Evolutionary conservation across 78 protist species (phyloP).

Genomic region (Anaeramoeba flamelloides): DNA sequence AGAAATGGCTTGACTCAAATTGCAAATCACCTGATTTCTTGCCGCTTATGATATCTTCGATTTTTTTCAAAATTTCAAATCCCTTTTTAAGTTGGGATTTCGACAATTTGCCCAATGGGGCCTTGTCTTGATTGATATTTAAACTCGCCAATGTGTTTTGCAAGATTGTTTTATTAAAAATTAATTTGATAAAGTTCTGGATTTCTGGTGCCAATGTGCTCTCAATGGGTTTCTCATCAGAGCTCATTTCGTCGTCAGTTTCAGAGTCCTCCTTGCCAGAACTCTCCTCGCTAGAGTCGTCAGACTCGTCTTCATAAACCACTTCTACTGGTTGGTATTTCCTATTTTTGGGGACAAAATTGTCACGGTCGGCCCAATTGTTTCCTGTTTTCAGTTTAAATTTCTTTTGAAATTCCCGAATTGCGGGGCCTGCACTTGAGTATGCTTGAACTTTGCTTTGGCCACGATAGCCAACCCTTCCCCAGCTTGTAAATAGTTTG

Average conservation of each 20-base stretch:
- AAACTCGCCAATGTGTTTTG: not conserved
- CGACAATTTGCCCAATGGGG: not conserved
- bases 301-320: too few species aligned
- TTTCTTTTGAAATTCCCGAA: slow-evolving; percentile 12
- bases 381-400: slow-evolving; percentile 23
- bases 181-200: not conserved
- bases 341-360: not conserved
- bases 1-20: slow-evolving; percentile 17
- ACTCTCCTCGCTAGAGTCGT: too few species aligned
- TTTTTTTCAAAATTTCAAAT: not conserved
- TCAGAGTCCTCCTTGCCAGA: too few species aligned
- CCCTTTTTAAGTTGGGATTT: slow-evolving; percentile 12
- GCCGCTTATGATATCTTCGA: not conserved
- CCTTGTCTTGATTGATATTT: not conserved
- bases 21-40: not conserved
- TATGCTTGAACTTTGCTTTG: slow-evolving; percentile 1
- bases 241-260: too few species aligned
- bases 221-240: too few species aligned
- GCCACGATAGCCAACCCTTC: slow-evolving; percentile 27
- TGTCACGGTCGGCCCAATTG: slow-evolving; percentile 8
- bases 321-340: slow-evolving; percentile 24
- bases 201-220: not conserved
- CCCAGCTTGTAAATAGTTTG: too few species aligned
- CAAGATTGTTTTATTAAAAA: not conserved
- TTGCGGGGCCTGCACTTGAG: slow-evolving; percentile 6